A percentile compares a stretch with the other conserved stretches of the same genome.
Evolutionary conservation across 2,329 filamentous ascomycete genomes (phyloP).

Genomic region (Fusarium sp.): DNA sequence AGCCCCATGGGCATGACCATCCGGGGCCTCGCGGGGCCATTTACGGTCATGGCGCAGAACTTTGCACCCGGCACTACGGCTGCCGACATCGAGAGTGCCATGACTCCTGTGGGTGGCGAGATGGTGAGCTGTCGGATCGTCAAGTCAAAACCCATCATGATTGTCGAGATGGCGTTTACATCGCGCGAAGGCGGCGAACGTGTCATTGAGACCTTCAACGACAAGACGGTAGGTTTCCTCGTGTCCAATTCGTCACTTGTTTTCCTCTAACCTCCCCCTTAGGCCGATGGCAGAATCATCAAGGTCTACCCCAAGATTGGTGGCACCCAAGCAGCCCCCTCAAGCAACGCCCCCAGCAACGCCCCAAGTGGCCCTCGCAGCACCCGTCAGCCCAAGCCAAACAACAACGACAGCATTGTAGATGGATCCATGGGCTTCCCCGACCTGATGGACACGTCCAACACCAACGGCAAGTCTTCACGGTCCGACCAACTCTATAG

Average conservation of each 20-base stretch:
- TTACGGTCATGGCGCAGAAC: conserved; percentile 77
- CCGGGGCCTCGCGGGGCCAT: conserved; percentile 75
- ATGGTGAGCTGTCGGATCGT: conserved; percentile 72
- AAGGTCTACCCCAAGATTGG: conserved; percentile 74
- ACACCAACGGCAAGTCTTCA: conserved; percentile 32
- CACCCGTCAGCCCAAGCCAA: conserved; percentile 36
- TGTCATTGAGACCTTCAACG: conserved; percentile 78
- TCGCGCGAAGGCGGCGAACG: conserved; percentile 75
- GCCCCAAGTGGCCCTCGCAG: conserved; percentile 46
- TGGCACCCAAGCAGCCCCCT: conserved; percentile 46
- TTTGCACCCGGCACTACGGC: conserved; percentile 83
- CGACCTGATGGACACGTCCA: conserved; percentile 53
- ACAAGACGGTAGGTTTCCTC: conserved; percentile 69
- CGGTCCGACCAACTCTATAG: conserved; percentile 58
- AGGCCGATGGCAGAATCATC: conserved; percentile 78
- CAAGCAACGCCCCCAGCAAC: conserved; percentile 41
- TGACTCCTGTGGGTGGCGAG: conserved; percentile 76
- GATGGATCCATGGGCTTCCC: conserved; percentile 64
- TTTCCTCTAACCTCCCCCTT: neutral
- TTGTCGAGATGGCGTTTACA: conserved; percentile 79
- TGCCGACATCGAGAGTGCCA: conserved; percentile 81
- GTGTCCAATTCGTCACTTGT: neutral
- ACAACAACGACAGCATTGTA: conserved; percentile 52
- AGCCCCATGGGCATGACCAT: conserved; percentile 68
- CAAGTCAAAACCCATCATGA: conserved; percentile 72